Percentiles rank a stretch among this genome's conserved stretches.
phyloP scores from a whole-genome alignment of 129 eudicot species.

The Dittrichia graveolens region DNA sequence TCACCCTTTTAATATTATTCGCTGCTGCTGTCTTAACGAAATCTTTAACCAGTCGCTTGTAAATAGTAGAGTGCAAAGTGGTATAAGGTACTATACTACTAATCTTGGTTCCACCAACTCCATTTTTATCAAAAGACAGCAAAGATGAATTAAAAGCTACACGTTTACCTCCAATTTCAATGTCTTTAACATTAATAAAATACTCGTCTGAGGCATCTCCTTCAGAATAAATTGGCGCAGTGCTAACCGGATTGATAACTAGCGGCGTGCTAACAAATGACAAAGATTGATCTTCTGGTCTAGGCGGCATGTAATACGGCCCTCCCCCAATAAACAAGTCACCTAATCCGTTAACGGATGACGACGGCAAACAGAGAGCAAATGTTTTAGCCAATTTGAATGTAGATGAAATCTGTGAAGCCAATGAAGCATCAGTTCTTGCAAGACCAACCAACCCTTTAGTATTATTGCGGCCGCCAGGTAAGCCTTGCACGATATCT shows the following conservation, averaged over 20 bases:
- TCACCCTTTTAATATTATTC: conserved; percentile 40
- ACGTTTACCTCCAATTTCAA: conserved; percentile 28
- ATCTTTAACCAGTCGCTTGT: conserved; percentile 41
- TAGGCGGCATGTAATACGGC: conserved; percentile 33
- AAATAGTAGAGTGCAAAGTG: conserved; percentile 40
- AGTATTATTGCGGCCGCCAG: conserved; percentile 2
- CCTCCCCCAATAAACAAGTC: conserved; percentile 49
- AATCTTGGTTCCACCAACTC: conserved; percentile 63
- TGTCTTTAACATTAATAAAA: conserved; percentile 39
- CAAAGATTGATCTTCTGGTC: conserved; percentile 17
- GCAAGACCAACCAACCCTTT: conserved; percentile 49
- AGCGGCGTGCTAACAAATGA: conserved; percentile 45
- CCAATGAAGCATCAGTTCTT: conserved; percentile 33
- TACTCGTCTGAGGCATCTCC: conserved; percentile 42
- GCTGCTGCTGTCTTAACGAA: conserved; percentile 33
- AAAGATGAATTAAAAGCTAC: conserved; percentile 35
- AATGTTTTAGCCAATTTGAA: conserved; percentile 45
- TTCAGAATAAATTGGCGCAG: not conserved
- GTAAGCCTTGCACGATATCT: conserved; percentile 26
- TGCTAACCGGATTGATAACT: conserved; percentile 38
- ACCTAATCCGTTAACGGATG: conserved; percentile 35
- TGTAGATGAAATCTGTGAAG: conserved; percentile 32
- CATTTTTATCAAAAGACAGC: conserved; percentile 43
- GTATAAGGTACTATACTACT: conserved; percentile 52
- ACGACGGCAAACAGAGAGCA: conserved; percentile 50